Percentiles rank a stretch among this genome's conserved stretches.
phyloP scores from a whole-genome alignment of 148 eudicot genomes.

The Cornus controversa region DNA sequence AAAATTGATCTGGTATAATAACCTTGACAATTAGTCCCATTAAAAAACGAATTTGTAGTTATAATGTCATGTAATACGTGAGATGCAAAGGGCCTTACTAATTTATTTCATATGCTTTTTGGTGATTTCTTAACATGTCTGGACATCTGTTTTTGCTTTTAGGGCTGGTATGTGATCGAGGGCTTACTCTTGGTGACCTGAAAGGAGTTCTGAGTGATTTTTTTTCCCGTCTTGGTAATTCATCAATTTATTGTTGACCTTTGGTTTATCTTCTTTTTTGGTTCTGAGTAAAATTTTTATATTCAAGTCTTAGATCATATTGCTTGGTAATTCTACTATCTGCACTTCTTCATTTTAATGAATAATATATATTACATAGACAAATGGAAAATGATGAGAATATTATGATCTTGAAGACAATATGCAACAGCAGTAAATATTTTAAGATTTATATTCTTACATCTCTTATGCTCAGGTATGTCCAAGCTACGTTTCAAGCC shows the following conservation, averaged over 20 bases:
- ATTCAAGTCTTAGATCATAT: background rate
- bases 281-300: background rate
- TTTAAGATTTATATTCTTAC: background rate
- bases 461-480: slow-evolving; percentile 54
- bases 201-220: slow-evolving; percentile 89
- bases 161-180: slow-evolving; percentile 92
- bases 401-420: too few species aligned
- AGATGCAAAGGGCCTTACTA: background rate
- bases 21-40: background rate
- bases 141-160: slow-evolving; percentile 18
- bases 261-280: background rate
- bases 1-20: background rate
- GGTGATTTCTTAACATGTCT: background rate
- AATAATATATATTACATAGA: background rate
- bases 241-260: background rate
- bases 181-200: slow-evolving; percentile 88
- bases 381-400: background rate
- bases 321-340: background rate
- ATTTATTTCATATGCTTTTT: slow-evolving; percentile 1
- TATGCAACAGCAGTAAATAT: background rate
- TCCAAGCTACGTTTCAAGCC: slow-evolving; percentile 77
- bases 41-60: background rate
- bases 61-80: background rate
- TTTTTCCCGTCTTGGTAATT: slow-evolving; percentile 78
- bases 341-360: background rate